Base-by-base conservation (phyloP, 2,329 filamentous ascomycete species). In the Penicillium sp. region DNA sequence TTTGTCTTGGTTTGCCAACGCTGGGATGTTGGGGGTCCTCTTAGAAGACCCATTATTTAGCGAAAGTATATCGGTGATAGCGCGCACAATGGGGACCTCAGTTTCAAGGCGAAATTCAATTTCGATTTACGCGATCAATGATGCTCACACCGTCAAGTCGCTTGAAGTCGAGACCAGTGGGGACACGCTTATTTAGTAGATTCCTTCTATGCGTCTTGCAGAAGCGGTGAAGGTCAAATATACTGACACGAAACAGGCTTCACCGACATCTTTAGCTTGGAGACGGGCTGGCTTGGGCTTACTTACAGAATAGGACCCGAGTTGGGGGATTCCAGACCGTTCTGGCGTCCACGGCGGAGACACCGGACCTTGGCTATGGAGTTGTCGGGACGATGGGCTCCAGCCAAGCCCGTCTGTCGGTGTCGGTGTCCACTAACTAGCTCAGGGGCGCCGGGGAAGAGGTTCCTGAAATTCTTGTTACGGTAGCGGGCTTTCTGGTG, bases 381-480 rank as follows among this genome's bases (percentile, higher is more conserved):
- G 59, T 64, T 61, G 59, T 68, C 64, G 64, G 65, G 61, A 64
- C 57, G 57, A 66, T 62, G 50, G 44, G 49, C 49, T 58, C 62
- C 52, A 62, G 60, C 47, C 55, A 57, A 60, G 60, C 58, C 61
- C 53, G 58, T 55, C 62, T 66, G 61, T 61, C 51, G 66, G 65
- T 66, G 61, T 61, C 51, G 66, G 65, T 60, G 62, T 47, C 59
- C 61, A 66, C 66, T 72, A 70, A 64, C 66, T 72, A 70, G 69
- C 62, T 63, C 65, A 64, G 63, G 61, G 62, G 65, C 62, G 58
- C 60, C 61, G 70, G 69, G 70, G 70, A 72, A 72, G 65, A 61
- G 36, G 63, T 66, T 70, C 66, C 70, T 68, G 60, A 63, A 62
- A 67, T 66, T 70, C 69, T 65, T 71, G 63, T 63, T 67, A 66